These are phyloP conservation scores for Backusella tarrabulga DNA, from an alignment of 192 early-diverging fungal genomes.

Conservation along the genomic window DNA sequence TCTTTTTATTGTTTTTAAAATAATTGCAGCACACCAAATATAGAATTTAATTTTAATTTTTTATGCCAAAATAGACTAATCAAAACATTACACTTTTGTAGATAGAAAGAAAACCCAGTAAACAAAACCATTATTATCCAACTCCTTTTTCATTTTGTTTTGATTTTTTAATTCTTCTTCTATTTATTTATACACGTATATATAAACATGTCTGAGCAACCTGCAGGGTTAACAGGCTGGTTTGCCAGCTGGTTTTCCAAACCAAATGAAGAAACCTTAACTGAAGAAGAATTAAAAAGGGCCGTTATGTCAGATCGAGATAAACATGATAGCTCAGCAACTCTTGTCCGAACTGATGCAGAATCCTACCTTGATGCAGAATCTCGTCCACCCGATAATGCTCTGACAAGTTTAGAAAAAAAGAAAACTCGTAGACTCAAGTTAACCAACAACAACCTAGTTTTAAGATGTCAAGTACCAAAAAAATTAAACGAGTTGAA, in stretches of 20 bases:
- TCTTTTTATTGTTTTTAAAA: not conserved
- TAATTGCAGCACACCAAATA: not conserved
- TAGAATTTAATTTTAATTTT: not conserved
- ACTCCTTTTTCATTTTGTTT: not conserved
- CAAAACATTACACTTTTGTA: not conserved
- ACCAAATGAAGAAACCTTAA: not conserved
- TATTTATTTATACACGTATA: not conserved
- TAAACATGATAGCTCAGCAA: not conserved
- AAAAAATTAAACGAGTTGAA: constrained; percentile 49
- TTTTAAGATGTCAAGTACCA: constrained; percentile 71
- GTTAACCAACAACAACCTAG: constrained; percentile 69
- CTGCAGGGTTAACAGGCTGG: not conserved
- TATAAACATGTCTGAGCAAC: not conserved
- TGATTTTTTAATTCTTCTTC: not conserved
- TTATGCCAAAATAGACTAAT: not conserved
- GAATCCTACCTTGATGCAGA: not conserved
- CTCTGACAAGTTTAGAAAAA: not conserved
- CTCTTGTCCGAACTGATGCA: not conserved
- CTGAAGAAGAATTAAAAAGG: not conserved
- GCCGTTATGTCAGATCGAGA: not conserved
- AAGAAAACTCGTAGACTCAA: constrained; percentile 39
- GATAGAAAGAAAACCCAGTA: not conserved
- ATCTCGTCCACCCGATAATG: not conserved
- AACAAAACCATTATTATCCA: not conserved
- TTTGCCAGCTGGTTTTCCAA: not conserved